phyloP scores from a whole-genome alignment of 2,329 filamentous ascomycete genomes.

The Monosporascus cannonballus region DNA sequence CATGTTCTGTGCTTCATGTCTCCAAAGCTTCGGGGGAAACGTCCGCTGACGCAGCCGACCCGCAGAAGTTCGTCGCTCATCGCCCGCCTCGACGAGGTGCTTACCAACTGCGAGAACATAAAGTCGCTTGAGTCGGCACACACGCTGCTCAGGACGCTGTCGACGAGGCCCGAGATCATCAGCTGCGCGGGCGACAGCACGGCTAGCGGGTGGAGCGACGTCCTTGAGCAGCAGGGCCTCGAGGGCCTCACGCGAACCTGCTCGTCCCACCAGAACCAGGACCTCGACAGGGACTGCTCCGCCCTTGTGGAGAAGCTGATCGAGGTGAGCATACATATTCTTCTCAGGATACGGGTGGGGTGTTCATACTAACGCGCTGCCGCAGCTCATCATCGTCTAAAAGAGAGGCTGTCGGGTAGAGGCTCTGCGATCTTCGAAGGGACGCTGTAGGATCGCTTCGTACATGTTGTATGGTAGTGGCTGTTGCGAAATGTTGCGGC shows the following conservation, averaged over 20 bases:
- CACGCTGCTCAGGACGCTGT: slow-evolving; percentile 51
- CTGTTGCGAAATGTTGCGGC: no score
- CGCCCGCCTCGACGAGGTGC: slow-evolving; percentile 53
- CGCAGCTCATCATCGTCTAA: no score
- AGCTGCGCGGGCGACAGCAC: slow-evolving; percentile 40
- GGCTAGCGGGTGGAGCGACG: slow-evolving; percentile 41
- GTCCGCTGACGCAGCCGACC: background rate
- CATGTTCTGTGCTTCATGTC: background rate
- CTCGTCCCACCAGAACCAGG: slow-evolving; percentile 42
- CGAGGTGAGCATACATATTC: slow-evolving; percentile 37
- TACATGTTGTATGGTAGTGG: no score
- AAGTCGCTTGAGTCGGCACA: slow-evolving; percentile 56
- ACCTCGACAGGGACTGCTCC: slow-evolving; percentile 46
- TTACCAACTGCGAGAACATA: slow-evolving; percentile 58
- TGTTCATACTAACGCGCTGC: no score
- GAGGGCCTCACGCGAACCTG: slow-evolving; percentile 56
- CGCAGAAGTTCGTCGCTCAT: slow-evolving; percentile 49
- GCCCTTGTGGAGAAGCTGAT: slow-evolving; percentile 54
- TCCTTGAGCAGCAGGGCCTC: slow-evolving; percentile 56
- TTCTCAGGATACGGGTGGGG: no score
- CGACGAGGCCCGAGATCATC: slow-evolving; percentile 46
- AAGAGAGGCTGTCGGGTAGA: no score
- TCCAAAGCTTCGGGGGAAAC: background rate
- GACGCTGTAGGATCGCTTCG: no score
- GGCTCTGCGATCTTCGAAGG: no score